Evolutionary conservation across 78 protist species (phyloP).

Genomic region (Emiliania huxleyi): DNA sequence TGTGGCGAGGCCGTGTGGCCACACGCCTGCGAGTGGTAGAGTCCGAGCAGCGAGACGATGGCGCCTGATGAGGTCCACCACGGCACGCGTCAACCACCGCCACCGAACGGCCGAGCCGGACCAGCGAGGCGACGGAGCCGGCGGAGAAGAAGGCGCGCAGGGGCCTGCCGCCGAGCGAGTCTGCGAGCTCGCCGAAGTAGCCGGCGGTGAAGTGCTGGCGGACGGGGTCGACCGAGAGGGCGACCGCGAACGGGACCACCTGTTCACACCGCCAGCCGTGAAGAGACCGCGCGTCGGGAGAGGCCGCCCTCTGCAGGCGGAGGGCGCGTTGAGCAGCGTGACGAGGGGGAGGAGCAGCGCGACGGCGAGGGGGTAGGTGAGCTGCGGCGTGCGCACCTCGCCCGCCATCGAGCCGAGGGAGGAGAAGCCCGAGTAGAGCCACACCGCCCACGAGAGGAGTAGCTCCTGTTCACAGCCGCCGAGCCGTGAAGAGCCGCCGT

Average conservation of each 20-base stretch:
- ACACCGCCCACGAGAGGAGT: not conserved
- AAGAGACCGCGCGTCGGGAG: too few relatives aligned
- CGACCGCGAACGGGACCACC: not conserved
- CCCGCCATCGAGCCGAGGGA: conserved; percentile 6
- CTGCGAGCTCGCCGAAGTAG: not conserved
- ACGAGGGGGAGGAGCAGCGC: not conserved
- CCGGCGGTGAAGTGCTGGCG: not conserved
- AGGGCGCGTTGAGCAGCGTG: not conserved
- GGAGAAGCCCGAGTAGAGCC: conserved; percentile 23
- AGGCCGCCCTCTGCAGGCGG: too few relatives aligned
- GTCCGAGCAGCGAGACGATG: not conserved
- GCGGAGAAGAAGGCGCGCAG: not conserved
- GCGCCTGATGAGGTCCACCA: not conserved
- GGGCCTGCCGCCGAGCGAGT: not conserved
- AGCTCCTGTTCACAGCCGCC: not conserved
- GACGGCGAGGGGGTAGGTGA: not conserved
- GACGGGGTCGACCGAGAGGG: not conserved
- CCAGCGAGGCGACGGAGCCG: too few relatives aligned
- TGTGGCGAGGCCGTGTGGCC: not conserved
- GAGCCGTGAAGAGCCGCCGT: not conserved
- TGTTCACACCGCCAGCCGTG: too few relatives aligned
- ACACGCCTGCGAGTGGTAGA: not conserved
- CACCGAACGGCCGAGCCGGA: too few relatives aligned
- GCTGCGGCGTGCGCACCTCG: not conserved
- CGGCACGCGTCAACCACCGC: not conserved